These are phyloP conservation scores for Tylopilus sp. DNA, from an alignment of 768 basidiomycete genomes.

Conservation along the genomic window DNA sequence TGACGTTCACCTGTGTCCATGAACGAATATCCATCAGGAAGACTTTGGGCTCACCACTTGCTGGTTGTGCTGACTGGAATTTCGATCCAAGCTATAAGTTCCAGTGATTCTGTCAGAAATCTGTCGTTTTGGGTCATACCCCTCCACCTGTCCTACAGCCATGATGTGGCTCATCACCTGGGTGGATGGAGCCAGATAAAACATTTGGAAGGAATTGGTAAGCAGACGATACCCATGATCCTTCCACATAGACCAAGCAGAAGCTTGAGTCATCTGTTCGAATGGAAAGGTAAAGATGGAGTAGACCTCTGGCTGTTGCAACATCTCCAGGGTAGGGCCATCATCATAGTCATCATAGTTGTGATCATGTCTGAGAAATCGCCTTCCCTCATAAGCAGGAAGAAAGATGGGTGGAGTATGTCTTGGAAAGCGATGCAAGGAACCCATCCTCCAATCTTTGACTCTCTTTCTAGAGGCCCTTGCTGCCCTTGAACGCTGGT, in stretches of 20 bases:
- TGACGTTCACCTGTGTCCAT: background rate
- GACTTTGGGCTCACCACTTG: background rate
- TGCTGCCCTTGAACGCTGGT: background rate
- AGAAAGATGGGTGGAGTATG: background rate
- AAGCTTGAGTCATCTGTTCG: background rate
- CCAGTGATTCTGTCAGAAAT: background rate
- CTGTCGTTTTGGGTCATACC: background rate
- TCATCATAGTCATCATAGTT: constrained; percentile 6
- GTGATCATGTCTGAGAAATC: background rate
- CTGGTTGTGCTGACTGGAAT: background rate
- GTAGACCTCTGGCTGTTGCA: constrained; percentile 1
- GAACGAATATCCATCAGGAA: too few species aligned
- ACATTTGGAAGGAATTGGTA: constrained; percentile 4
- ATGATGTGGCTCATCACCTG: background rate
- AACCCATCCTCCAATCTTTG: background rate
- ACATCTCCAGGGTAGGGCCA: constrained; percentile 7
- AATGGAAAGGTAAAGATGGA: background rate
- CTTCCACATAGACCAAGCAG: constrained; percentile 9
- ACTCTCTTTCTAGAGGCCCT: background rate
- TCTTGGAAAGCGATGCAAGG: background rate
- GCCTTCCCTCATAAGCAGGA: background rate
- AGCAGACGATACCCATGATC: constrained; percentile 9
- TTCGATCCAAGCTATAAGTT: background rate
- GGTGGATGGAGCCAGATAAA: background rate
- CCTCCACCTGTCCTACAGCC: background rate